A percentile compares a stretch with the other conserved stretches of the same genome.
These are phyloP conservation scores for Byssothecium circinans DNA, from an alignment of 2,329 filamentous ascomycete species.

Conservation along the genomic window DNA sequence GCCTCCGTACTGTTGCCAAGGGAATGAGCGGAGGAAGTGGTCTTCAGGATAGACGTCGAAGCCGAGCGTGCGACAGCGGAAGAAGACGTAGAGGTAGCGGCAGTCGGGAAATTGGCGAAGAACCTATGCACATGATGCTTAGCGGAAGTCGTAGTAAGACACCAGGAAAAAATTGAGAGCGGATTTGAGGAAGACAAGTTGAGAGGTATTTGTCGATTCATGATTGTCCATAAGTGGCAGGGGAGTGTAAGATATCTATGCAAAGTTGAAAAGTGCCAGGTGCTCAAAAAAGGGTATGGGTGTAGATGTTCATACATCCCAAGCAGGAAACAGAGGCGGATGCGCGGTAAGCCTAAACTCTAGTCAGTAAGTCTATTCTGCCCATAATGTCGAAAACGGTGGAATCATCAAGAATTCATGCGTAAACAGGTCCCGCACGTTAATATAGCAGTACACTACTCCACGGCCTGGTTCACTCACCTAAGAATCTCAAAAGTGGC, in stretches of 20 bases:
- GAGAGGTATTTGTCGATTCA: conserved; percentile 4
- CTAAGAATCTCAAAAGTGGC: conserved; percentile 78
- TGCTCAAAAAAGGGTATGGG: not conserved
- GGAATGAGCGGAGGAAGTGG: conserved; percentile 41
- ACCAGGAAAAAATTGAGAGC: not conserved
- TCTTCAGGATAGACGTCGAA: conserved; percentile 46
- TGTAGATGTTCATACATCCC: conserved; percentile 42
- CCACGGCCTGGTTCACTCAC: conserved; percentile 59
- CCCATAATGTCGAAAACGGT: not conserved
- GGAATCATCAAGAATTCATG: too few relatives aligned
- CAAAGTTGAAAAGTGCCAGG: conserved; percentile 1
- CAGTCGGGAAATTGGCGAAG: conserved; percentile 42
- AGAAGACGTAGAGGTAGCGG: conserved; percentile 44
- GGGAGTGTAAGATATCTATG: conserved; percentile 17
- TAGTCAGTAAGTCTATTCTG: not conserved
- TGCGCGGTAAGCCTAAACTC: conserved; percentile 37
- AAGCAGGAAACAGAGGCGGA: conserved; percentile 43
- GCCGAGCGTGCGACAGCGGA: conserved; percentile 39
- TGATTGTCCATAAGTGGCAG: conserved; percentile 13
- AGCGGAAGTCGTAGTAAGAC: conserved; percentile 20
- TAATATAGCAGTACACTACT: too few relatives aligned
- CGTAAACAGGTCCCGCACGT: too few relatives aligned
- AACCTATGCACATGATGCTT: conserved; percentile 32
- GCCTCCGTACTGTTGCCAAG: conserved; percentile 43
- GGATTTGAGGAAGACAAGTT: not conserved